Conservation (phyloP, 2,329 filamentous ascomycete species). For the Phoma sp. region DNA sequence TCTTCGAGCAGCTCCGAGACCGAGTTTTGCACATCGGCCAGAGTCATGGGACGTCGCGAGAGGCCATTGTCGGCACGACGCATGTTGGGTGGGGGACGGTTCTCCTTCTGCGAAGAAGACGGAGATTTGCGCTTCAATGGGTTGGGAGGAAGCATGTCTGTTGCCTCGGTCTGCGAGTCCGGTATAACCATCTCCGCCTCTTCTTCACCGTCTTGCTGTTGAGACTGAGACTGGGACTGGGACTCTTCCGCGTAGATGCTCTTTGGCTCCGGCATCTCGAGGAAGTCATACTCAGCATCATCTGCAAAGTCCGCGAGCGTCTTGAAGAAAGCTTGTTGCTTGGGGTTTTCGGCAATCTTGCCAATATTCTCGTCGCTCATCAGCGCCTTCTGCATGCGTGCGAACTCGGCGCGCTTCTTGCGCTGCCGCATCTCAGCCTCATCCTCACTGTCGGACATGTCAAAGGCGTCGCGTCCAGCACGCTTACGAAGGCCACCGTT, state of each 20-base stretch:
- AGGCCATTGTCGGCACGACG: conserved; percentile 64
- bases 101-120: conserved; percentile 51
- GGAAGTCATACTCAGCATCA: conserved; percentile 75
- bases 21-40: conserved; percentile 82
- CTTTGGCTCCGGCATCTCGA: conserved; percentile 58
- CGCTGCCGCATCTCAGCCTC: conserved; percentile 77
- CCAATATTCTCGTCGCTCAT: conserved; percentile 88
- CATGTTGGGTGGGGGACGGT: conserved; percentile 61
- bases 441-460: conserved; percentile 90
- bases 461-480: conserved; percentile 66
- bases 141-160: conserved; percentile 26
- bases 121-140: conserved; percentile 50
- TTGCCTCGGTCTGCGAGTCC: conserved; percentile 30
- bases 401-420: conserved; percentile 85
- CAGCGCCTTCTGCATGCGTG: conserved; percentile 87
- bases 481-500: conserved; percentile 86
- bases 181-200: conserved; percentile 37
- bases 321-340: conserved; percentile 86
- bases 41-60: conserved; percentile 70
- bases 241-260: conserved; percentile 37
- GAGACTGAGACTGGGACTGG: conserved; percentile 23
- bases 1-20: conserved; percentile 83
- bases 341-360: conserved; percentile 86
- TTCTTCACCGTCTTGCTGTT: not conserved
- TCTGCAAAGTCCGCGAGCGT: conserved; percentile 83